These are phyloP conservation scores for Lasiodiplodia sp. DNA, from an alignment of 2,329 filamentous ascomycete genomes.

Conservation along the genomic window DNA sequence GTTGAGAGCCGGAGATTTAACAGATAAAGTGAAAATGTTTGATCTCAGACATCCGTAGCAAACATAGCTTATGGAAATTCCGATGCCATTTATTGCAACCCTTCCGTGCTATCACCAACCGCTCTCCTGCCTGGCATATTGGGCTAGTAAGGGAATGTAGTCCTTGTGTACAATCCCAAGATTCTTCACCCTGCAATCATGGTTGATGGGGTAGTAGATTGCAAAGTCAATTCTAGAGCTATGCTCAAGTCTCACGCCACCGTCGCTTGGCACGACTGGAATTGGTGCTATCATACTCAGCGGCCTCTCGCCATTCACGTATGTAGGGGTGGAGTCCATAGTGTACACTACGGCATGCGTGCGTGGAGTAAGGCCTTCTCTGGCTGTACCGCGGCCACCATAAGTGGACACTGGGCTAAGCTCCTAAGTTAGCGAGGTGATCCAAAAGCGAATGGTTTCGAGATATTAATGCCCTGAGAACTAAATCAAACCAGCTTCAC, in stretches of 20 bases:
- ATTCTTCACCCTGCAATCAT: constrained; percentile 52
- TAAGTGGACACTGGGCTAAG: constrained; percentile 53
- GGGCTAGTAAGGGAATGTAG: constrained; percentile 34
- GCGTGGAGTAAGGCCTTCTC: constrained; percentile 43
- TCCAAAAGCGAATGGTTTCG: constrained; percentile 34
- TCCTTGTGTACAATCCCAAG: constrained; percentile 45
- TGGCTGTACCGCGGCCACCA: constrained; percentile 44
- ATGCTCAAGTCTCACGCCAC: constrained; percentile 37
- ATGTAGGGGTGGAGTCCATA: background rate
- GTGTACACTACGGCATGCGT: constrained; percentile 51
- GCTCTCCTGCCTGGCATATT: background rate
- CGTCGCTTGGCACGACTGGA: constrained; percentile 38
- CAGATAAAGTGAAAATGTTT: too few relatives aligned
- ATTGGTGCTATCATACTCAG: constrained; percentile 35
- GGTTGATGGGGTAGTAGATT: constrained; percentile 52
- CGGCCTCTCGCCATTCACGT: background rate
- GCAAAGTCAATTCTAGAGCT: constrained; percentile 52
- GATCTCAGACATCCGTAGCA: too few relatives aligned
- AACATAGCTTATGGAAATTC: too few relatives aligned
- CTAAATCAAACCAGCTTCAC: background rate
- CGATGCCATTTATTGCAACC: too few relatives aligned
- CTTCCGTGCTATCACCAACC: background rate
- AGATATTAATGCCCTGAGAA: background rate
- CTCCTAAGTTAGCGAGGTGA: background rate
- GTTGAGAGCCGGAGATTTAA: too few relatives aligned